These are phyloP conservation scores for Phyllosticta citriasiana DNA, from an alignment of 2,329 filamentous ascomycete genomes.

Conservation along the genomic window DNA sequence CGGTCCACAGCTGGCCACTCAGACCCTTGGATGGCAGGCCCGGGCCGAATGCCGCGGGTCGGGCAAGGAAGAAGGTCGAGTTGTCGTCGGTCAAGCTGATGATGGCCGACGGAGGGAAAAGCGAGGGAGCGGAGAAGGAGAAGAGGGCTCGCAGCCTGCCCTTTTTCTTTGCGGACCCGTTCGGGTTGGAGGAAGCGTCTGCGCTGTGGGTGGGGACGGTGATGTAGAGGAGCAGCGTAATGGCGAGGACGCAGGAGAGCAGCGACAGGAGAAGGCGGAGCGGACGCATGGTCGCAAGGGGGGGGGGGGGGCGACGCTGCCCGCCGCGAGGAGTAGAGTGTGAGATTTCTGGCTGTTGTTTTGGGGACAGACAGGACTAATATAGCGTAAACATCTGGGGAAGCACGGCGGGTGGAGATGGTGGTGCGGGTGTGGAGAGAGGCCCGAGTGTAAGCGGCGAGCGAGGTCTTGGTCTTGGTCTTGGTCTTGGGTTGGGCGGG, in stretches of 20 bases:
- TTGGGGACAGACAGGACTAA: slow-evolving; percentile 2
- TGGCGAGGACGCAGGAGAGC: slow-evolving; percentile 31
- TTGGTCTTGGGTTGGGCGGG: too few relatives aligned
- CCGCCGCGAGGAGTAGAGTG: background rate
- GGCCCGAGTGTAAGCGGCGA: slow-evolving; percentile 1
- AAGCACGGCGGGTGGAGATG: background rate
- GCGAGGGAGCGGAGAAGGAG: slow-evolving; percentile 52
- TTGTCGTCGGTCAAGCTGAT: slow-evolving; percentile 97
- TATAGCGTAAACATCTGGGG: slow-evolving; percentile 7
- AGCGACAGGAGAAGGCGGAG: slow-evolving; percentile 34
- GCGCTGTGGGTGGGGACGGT: slow-evolving; percentile 16
- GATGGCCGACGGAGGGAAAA: slow-evolving; percentile 90
- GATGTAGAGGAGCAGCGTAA: slow-evolving; percentile 35
- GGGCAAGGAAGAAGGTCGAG: slow-evolving; percentile 88
- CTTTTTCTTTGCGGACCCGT: slow-evolving; percentile 18
- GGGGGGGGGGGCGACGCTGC: background rate
- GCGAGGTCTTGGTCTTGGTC: background rate
- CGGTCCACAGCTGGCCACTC: slow-evolving; percentile 87
- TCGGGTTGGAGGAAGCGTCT: slow-evolving; percentile 10
- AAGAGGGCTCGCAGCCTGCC: slow-evolving; percentile 33
- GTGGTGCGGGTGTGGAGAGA: slow-evolving; percentile 1
- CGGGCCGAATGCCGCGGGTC: slow-evolving; percentile 89
- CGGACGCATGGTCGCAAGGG: slow-evolving; percentile 24
- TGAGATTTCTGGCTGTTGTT: background rate
- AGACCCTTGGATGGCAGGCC: slow-evolving; percentile 63